Conservation (phyloP, 177 flowering plant species). For the Vitis hybrid region DNA sequence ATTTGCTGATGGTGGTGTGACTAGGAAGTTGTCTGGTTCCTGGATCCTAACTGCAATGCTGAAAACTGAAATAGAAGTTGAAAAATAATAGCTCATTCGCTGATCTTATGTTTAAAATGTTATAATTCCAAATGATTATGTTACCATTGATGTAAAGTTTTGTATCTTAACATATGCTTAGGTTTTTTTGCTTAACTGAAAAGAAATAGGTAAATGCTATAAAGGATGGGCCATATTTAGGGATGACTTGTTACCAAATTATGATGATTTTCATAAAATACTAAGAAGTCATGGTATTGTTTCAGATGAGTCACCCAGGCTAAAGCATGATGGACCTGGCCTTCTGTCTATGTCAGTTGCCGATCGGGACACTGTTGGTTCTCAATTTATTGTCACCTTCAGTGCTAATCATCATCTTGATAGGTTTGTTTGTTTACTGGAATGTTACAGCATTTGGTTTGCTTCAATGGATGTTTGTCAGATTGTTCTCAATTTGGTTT, state of each 20-base stretch:
- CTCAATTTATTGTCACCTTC: slow-evolving; percentile 70
- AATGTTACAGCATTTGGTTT: background rate
- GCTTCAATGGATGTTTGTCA: background rate
- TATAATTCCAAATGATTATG: too few species aligned
- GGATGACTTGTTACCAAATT: background rate
- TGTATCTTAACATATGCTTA: too few species aligned
- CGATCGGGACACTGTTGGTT: slow-evolving; percentile 63
- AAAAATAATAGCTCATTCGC: too few species aligned
- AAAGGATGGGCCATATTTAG: background rate
- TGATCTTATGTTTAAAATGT: too few species aligned
- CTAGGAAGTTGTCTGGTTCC: too few species aligned
- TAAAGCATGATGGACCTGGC: slow-evolving; percentile 75
- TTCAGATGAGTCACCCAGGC: slow-evolving; percentile 64
- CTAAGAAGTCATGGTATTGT: background rate
- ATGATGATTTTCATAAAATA: background rate
- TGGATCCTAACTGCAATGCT: too few species aligned
- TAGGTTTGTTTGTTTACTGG: slow-evolving; percentile 38
- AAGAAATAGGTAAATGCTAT: too few species aligned
- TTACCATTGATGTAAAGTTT: too few species aligned
- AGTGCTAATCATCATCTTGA: slow-evolving; percentile 66
- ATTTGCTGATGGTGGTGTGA: too few species aligned
- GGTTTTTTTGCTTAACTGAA: too few species aligned
- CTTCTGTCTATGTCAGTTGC: slow-evolving; percentile 72
- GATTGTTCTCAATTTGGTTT: background rate
- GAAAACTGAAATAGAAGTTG: too few species aligned